Evolutionary conservation across 768 basidiomycete species (phyloP).

Genomic region (Agaricus blazei): DNA sequence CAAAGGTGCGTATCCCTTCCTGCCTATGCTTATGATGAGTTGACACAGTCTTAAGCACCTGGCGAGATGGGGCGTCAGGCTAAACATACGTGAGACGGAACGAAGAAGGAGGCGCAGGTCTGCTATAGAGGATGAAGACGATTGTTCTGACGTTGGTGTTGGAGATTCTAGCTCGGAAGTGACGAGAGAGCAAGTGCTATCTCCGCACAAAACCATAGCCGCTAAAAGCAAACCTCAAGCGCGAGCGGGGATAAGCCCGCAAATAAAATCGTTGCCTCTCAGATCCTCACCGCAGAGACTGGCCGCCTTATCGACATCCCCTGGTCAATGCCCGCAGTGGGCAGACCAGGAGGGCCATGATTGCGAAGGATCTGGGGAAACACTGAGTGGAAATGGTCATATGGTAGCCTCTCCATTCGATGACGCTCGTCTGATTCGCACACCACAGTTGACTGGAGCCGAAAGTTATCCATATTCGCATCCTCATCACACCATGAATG

Average conservation of each 20-base stretch:
- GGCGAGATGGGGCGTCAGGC: constrained; percentile 50
- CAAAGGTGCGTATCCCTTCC: constrained; percentile 41
- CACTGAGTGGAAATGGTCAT: neutral
- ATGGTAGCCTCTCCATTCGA: neutral
- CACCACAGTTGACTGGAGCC: neutral
- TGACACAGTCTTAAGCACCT: constrained; percentile 27
- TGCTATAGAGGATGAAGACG: constrained; percentile 6
- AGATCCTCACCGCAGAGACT: neutral
- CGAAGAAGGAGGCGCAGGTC: constrained; percentile 38
- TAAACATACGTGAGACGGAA: constrained; percentile 56
- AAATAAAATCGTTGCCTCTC: neutral
- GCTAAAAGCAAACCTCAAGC: neutral
- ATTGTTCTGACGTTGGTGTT: neutral
- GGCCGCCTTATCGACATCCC: neutral
- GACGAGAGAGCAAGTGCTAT: neutral
- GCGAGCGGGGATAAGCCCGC: neutral
- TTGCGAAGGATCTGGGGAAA: neutral
- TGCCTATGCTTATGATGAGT: neutral
- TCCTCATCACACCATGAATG: neutral
- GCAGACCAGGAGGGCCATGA: neutral
- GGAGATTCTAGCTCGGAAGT: neutral
- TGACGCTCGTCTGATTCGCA: neutral
- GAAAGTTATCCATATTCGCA: neutral
- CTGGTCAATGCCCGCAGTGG: neutral
- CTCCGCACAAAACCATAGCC: neutral